phyloP scores from a whole-genome alignment of 1,284 basidiomycete species.

The Erythrobasidium hasegawianum region DNA sequence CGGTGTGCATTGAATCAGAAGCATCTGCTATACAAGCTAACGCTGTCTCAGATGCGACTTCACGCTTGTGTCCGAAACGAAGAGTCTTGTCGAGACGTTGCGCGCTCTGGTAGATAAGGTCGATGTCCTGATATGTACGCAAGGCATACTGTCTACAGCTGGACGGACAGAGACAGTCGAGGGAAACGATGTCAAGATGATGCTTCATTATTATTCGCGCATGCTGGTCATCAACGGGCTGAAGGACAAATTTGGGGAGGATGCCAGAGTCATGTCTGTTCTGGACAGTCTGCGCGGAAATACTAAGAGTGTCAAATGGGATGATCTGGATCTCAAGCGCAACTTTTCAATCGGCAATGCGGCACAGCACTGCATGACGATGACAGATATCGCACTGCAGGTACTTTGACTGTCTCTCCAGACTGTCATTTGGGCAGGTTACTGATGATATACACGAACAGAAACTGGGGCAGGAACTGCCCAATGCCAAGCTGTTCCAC shows the following conservation, averaged over 20 bases:
- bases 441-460: too few species aligned
- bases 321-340: slow-evolving; percentile 55
- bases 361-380: slow-evolving; percentile 50
- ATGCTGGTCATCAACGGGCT: slow-evolving; percentile 56
- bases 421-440: too few species aligned
- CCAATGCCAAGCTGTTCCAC: slow-evolving; percentile 52
- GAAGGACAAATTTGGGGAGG: slow-evolving; percentile 51
- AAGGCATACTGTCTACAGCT: slow-evolving; percentile 49
- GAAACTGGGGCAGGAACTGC: slow-evolving; percentile 35
- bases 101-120: slow-evolving; percentile 48
- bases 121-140: slow-evolving; percentile 54
- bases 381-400: slow-evolving; percentile 56
- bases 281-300: slow-evolving; percentile 51
- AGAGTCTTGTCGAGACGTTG: slow-evolving; percentile 47
- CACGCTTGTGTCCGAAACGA: slow-evolving; percentile 53
- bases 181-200: slow-evolving; percentile 54
- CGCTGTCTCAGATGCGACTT: slow-evolving; percentile 52
- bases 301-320: slow-evolving; percentile 47
- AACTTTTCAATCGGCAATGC: slow-evolving; percentile 49
- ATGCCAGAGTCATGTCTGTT: slow-evolving; percentile 53
- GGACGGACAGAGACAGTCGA: slow-evolving; percentile 55
- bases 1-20: too few species aligned
- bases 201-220: slow-evolving; percentile 49
- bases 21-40: too few species aligned
- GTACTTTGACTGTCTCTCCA: too few species aligned